phyloP scores from a whole-genome alignment of 768 basidiomycete species.

The Cubamyces lactineus region DNA sequence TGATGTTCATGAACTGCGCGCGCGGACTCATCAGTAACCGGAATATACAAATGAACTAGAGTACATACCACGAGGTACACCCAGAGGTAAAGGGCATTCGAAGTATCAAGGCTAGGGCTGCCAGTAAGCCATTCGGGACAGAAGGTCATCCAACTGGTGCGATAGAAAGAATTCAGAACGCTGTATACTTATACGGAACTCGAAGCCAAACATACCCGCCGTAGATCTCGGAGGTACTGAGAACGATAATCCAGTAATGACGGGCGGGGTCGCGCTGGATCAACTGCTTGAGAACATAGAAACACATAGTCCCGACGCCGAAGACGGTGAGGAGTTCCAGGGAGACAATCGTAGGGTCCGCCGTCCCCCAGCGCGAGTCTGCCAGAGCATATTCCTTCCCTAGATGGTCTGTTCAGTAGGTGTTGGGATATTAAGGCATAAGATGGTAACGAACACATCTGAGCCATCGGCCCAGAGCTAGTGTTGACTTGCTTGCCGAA shows the following conservation, averaged over 20 bases:
- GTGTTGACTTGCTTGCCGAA: conserved; percentile 76
- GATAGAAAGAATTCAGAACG: neutral
- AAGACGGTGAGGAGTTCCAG: conserved; percentile 85
- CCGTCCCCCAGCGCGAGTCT: conserved; percentile 79
- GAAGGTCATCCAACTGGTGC: conserved; percentile 78
- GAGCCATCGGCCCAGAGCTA: conserved; percentile 68
- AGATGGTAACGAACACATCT: conserved; percentile 62
- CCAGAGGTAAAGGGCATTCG: conserved; percentile 74
- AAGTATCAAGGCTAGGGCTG: conserved; percentile 70
- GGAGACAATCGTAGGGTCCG: conserved; percentile 80
- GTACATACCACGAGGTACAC: conserved; percentile 74
- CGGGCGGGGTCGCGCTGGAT: conserved; percentile 64
- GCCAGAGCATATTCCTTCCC: conserved; percentile 84
- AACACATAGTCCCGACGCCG: conserved; percentile 73
- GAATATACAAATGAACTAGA: neutral
- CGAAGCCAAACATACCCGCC: conserved; percentile 52
- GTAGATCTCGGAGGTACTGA: conserved; percentile 77
- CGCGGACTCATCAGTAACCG: neutral
- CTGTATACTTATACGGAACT: neutral
- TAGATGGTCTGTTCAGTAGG: conserved; percentile 30
- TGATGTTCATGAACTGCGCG: conserved; percentile 74
- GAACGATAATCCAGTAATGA: conserved; percentile 80
- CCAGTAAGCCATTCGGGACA: conserved; percentile 85
- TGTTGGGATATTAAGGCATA: neutral
- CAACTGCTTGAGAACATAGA: conserved; percentile 70